Evolutionary conservation across 768 basidiomycete genomes (phyloP), one percentile per base, ranked within the genome.

Genomic region (Suillus bovinus): DNA sequence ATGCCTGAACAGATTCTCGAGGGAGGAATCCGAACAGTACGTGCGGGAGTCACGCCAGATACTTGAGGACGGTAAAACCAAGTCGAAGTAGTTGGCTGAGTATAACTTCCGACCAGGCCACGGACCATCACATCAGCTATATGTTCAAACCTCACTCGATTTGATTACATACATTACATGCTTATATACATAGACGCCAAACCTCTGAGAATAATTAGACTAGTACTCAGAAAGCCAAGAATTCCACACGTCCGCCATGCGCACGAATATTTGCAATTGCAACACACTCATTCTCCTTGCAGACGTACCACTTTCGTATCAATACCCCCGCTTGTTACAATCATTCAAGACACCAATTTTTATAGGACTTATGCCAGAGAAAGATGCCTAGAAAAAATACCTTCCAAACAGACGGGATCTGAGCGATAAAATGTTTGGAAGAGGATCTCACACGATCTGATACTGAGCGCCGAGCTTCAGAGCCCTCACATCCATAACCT

Each of bases 331-430:
- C 55, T n/a, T 39, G 46, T n/a, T 24, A 60, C 58, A 72, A 70
- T 33, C 63, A 82, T 71, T 71, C 67, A 33, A 77, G 77, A 63
- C 79, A 79, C 60, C 82, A 91, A 72, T 88, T 58, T 93, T 93
- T 74, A 79, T 94, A 49, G 92, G 92, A 0, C 89, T 91, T 4
- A 81, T 93, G 79, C 91, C 90, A 14, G 86, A 88, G 69, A 84
- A 80, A 61, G 78, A 85, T 61, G 74, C 85, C 58, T 75, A 74
- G 68, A n/a, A 83, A 80, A 60, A 78, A 86, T 61, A 74, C 84
- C 60, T 74, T 74, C 4, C 73, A 72, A 58, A 73, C 76, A 50
- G 79, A 84, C 65, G n/a, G n/a, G n/a, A n/a, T n/a, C n/a, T n/a
- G n/a, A n/a, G n/a, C n/a, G n/a, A n/a, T n/a, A n/a, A n/a, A n/a